Base-by-base conservation (phyloP, 2,329 filamentous ascomycete genomes). In the Colletotrichum sp. region DNA sequence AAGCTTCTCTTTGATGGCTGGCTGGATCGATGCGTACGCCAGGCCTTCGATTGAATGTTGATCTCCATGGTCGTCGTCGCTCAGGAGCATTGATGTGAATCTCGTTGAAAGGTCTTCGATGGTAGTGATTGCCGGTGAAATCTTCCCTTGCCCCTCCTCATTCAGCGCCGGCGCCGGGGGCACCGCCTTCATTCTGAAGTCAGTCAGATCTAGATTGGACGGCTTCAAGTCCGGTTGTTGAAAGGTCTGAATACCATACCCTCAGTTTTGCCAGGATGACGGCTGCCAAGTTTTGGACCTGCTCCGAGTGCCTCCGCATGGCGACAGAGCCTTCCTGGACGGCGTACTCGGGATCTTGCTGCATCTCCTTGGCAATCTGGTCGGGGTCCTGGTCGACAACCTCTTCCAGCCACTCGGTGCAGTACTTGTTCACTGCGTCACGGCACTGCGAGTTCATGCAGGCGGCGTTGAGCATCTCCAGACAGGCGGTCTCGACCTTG, bases 381-480 rank as follows among this genome's bases (percentile, higher is more conserved):
- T 93, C 91, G 36, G 91, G 91, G 75, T 94, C 92, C 81, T 95
- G 93, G 78, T 93, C 93, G 69, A 97, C 91, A 69, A 97, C 91
- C 79, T 96, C 94, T 81, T 96, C 94, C 43, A 99, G 88, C 95
- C 96, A 98, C 71, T 95, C 92, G 36, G 91, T 88, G 83, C 96
- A 98, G 81, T 98, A 93, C 83, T 96, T 96, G 78, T 92, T 91
- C 75, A 98, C 94, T 10, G 94, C 94, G 78, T 96, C 94, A 26
- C 97, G 92, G 81, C 96, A 98, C 9, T 91, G 87, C 62, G 92
- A 90, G 81, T 97, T 94, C 84, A 98, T 94, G 84, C 96, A 98
- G 8, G 96, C 96, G 14, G 95, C 95, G 84, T 96, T 98, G 73
- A 99, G 89, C 86, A 99, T 92, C 81, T 98, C 95, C 78, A 99